Conservation (phyloP, 1,284 basidiomycete species). For the Ganoderma multipileum region DNA sequence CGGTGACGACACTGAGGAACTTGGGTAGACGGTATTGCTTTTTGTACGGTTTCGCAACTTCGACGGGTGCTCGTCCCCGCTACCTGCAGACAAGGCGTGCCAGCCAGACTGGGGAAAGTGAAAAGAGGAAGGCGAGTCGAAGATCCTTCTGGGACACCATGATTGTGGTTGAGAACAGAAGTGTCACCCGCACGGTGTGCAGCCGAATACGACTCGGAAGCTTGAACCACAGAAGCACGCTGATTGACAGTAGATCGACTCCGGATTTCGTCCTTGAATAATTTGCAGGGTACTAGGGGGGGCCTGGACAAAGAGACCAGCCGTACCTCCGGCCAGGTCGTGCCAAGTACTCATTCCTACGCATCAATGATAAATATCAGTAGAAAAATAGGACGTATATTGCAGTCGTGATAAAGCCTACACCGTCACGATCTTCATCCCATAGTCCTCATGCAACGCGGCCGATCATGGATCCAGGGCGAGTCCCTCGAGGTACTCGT, state of each 20-base stretch:
- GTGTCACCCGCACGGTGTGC: not conserved
- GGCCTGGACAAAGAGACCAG: not conserved
- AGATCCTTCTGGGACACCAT: not conserved
- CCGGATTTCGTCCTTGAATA: not conserved
- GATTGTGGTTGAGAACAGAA: constrained; percentile 1
- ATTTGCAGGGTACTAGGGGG: not conserved
- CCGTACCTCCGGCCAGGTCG: not conserved
- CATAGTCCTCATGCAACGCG: not conserved
- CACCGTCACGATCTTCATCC: not conserved
- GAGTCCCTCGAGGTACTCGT: not conserved
- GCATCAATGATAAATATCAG: not conserved
- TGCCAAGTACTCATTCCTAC: not conserved
- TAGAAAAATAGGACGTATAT: not conserved
- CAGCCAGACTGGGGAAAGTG: not conserved
- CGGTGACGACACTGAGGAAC: not conserved
- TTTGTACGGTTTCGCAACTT: not conserved
- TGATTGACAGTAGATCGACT: not conserved
- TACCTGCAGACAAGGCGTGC: not conserved
- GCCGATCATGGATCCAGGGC: not conserved
- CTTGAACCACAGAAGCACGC: not conserved
- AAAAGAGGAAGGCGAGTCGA: not conserved
- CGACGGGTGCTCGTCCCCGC: not conserved
- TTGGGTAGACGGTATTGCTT: not conserved
- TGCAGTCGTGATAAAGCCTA: not conserved
- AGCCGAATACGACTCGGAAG: not conserved